Evolutionary conservation across 805 yeast species (phyloP).

Genomic region (Saccharomyces kudriavzevii): DNA sequence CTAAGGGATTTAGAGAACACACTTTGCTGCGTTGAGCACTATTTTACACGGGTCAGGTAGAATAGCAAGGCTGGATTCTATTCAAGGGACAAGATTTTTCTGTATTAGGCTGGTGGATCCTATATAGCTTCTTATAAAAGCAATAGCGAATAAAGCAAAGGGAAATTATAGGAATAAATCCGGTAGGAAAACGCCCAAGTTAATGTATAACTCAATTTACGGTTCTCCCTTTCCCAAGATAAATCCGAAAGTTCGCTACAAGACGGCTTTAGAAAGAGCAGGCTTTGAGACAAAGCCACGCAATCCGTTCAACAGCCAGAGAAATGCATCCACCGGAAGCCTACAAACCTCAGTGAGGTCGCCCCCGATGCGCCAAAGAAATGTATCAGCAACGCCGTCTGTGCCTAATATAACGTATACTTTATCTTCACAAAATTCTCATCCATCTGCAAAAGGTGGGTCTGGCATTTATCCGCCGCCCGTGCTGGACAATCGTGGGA

Average conservation of each 20-base stretch:
- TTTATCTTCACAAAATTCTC: neutral
- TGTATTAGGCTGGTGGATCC: neutral
- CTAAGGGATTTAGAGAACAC: neutral
- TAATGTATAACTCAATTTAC: slow-evolving; percentile 24
- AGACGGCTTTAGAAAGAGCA: slow-evolving; percentile 72
- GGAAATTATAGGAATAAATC: neutral
- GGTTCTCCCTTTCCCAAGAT: slow-evolving; percentile 60
- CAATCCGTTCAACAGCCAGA: slow-evolving; percentile 12
- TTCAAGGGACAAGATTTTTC: neutral
- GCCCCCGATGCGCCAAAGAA: neutral
- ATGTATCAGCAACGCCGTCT: neutral
- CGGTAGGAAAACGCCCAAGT: neutral
- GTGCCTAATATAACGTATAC: neutral
- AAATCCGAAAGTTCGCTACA: slow-evolving; percentile 50
- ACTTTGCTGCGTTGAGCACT: neutral
- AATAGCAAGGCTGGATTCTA: neutral
- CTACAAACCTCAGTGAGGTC: slow-evolving; percentile 2
- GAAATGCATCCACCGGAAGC: slow-evolving; percentile 8
- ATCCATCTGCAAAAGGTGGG: neutral
- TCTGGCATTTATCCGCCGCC: neutral
- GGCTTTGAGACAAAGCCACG: slow-evolving; percentile 52
- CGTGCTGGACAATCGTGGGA: neutral
- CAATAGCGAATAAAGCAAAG: neutral
- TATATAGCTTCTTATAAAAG: neutral
- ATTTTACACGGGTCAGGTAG: neutral